Conservation (phyloP, 495 filamentous ascomycete genomes). For the Penicillium longicatenatum region DNA sequence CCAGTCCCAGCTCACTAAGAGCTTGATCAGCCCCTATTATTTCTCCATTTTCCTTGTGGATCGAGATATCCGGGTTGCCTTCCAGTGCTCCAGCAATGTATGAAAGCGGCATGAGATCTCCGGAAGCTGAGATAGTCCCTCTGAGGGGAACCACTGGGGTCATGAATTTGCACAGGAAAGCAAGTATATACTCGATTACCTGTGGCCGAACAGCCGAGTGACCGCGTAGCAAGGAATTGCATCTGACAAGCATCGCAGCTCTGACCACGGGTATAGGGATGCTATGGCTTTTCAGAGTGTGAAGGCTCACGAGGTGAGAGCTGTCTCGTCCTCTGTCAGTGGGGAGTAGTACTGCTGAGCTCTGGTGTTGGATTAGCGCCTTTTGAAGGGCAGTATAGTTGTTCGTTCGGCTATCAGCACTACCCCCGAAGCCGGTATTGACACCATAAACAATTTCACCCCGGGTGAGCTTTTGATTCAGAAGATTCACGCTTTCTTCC, state of each 20-base stretch:
- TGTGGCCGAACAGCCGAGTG: neutral
- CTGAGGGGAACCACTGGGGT: neutral
- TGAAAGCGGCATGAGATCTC: conserved; percentile 56
- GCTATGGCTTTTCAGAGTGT: neutral
- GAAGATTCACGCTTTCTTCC: neutral
- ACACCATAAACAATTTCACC: conserved; percentile 43
- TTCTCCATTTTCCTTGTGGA: neutral
- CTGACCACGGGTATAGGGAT: neutral
- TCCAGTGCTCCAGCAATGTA: conserved; percentile 11
- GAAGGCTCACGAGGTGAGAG: neutral
- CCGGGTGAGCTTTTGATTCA: conserved; percentile 1
- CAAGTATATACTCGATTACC: neutral
- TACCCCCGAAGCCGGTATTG: conserved; percentile 70
- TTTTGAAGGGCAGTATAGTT: conserved; percentile 46
- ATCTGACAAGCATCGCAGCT: neutral
- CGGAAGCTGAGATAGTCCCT: conserved; percentile 68
- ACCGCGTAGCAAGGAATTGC: neutral
- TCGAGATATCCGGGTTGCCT: conserved; percentile 15
- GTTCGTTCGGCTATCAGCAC: conserved; percentile 53
- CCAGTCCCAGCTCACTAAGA: neutral
- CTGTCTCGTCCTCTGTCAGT: neutral
- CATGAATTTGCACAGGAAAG: neutral
- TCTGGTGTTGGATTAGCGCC: neutral
- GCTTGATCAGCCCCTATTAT: neutral
- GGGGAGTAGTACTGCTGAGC: neutral